Evolutionary conservation across 2,329 filamentous ascomycete genomes (phyloP), one percentile per base, ranked within the genome.

Genomic region (Metarhizium robertsii): DNA sequence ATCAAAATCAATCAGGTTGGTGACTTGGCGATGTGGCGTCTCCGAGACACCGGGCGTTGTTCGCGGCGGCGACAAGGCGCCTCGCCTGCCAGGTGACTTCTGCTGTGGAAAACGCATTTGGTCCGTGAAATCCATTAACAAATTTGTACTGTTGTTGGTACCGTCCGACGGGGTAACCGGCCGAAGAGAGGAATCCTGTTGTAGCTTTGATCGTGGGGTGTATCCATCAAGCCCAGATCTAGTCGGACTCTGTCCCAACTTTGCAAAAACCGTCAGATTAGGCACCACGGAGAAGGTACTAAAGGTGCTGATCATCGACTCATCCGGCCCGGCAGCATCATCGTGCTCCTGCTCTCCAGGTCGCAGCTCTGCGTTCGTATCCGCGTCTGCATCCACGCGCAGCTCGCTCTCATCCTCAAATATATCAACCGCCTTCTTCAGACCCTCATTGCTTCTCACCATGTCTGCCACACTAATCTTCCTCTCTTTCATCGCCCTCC

Each of bases 251-350:
- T 86, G 82, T 55, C 85, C 84, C 54, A 94, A 73, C 60, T 84
- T 85, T 8, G 89, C 86, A 64, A 95, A 90, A 64, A 86, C 85
- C 20, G 90, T 94, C 83, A 94, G 83, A 64, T 92, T 90, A 6
- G 90, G 90, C 54, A 96, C 83, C 8, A 90, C 90, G 1, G 92
- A 96, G 71, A 96, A 96, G 13, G 81, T 84, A 74, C 90, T 96
- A 67, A 95, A 88, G 3, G 86, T 86, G 78, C 90, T 96, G 69
- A 90, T 78, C 80, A 86, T 73, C 48, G 85, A 87, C 62, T 90
- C 86, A 61, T 90, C 86, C 1, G 79, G 80, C 47, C 79, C 79
- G 47, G 77, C 75, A n/a, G 70, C 65, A 42, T 74, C 71, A 48
- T 71, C 69, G 16, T 70, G 66, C 51, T 69, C 64, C 6, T 56